phyloP scores from a whole-genome alignment of 192 early-diverging fungal species.

The Allomyces macrogynus region DNA sequence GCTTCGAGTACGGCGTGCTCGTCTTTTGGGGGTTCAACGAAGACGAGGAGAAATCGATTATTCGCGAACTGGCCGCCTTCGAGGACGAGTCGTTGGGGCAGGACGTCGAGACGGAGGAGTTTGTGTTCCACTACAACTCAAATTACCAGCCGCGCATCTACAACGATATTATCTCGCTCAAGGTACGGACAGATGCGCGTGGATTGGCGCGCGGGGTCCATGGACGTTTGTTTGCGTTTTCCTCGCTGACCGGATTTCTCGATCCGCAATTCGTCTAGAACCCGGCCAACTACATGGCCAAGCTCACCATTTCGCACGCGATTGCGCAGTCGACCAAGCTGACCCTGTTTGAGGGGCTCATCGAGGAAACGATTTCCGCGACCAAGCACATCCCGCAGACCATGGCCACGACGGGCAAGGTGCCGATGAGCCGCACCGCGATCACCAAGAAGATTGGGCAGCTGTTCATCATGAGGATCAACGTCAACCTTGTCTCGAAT shows the following conservation, averaged over 20 bases:
- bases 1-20: conserved; percentile 85
- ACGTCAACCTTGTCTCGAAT: conserved; percentile 72
- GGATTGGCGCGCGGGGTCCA: too few species aligned
- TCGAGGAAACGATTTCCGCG: conserved; percentile 76
- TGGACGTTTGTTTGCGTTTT: too few species aligned
- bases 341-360: conserved; percentile 71
- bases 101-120: conserved; percentile 59
- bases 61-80: conserved; percentile 49
- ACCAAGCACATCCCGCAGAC: conserved; percentile 77
- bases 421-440: conserved; percentile 73
- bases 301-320: conserved; percentile 85
- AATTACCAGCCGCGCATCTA: conserved; percentile 39
- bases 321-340: conserved; percentile 91
- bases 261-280: too few species aligned
- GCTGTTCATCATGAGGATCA: conserved; percentile 43
- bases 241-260: too few species aligned
- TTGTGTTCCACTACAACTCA: conserved; percentile 8
- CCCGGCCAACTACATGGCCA: conserved; percentile 34
- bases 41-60: conserved; percentile 51
- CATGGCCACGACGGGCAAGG: conserved; percentile 82
- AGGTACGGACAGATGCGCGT: background rate
- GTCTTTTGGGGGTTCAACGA: conserved; percentile 92
- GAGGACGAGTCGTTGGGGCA: conserved; percentile 50
- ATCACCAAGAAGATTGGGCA: conserved; percentile 91
- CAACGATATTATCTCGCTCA: conserved; percentile 69